A percentile compares a stretch with the other conserved stretches of the same genome.
These are phyloP conservation scores for Kodamaea laetipori DNA, from an alignment of 805 yeast genomes.

Conservation along the genomic window DNA sequence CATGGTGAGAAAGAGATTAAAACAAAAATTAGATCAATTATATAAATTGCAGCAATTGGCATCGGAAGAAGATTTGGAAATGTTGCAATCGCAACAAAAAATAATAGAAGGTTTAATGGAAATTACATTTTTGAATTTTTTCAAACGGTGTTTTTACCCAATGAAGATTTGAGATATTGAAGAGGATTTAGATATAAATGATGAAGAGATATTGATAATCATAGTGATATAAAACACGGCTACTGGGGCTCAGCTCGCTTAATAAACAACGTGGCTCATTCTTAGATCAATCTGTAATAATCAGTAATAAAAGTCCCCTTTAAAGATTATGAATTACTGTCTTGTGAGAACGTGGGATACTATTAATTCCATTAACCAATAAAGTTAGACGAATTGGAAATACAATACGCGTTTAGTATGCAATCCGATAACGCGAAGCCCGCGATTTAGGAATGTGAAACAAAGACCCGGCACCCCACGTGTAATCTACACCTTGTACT, in stretches of 20 bases:
- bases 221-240: too few relatives aligned
- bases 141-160: constrained; percentile 1
- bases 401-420: not conserved
- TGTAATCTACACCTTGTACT: too few relatives aligned
- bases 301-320: too few relatives aligned
- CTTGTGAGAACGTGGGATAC: too few relatives aligned
- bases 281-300: too few relatives aligned
- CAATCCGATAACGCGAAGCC: not conserved
- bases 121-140: not conserved
- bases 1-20: constrained; percentile 46
- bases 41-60: not conserved
- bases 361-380: not conserved
- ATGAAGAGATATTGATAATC: too few relatives aligned
- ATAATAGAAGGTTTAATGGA: not conserved
- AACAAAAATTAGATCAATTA: constrained; percentile 1
- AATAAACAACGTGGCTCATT: too few relatives aligned
- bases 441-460: not conserved
- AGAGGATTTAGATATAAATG: too few relatives aligned
- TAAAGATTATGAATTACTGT: too few relatives aligned
- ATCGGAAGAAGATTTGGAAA: not conserved
- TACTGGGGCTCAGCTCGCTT: too few relatives aligned
- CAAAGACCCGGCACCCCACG: not conserved
- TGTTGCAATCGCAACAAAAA: not conserved
- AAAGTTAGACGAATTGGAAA: not conserved
- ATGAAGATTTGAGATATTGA: not conserved